A percentile compares a stretch with the other conserved stretches of the same genome.
phyloP scores from a whole-genome alignment of 2,329 filamentous ascomycete genomes.

The Pleomassaria siparia region DNA sequence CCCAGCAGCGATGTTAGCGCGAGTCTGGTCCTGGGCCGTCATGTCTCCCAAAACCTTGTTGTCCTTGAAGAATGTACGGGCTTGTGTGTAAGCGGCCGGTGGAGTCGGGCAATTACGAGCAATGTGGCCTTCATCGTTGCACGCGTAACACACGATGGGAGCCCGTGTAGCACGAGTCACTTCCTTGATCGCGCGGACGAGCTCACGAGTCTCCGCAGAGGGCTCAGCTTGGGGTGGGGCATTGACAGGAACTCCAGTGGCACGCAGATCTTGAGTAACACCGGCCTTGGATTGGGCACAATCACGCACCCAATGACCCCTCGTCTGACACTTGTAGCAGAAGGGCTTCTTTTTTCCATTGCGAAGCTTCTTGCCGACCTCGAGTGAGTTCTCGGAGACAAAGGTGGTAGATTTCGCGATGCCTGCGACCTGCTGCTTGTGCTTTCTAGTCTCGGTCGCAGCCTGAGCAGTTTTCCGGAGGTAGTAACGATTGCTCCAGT shows the following conservation, averaged over 20 bases:
- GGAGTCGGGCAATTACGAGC: conserved; percentile 11
- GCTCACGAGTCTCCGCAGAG: background rate
- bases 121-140: conserved; percentile 11
- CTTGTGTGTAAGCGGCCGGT: background rate
- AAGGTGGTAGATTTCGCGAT: too few relatives aligned
- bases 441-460: background rate
- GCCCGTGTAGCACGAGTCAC: background rate
- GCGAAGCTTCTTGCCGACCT: too few relatives aligned
- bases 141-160: conserved; percentile 12
- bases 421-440: background rate
- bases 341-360: too few relatives aligned
- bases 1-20: background rate
- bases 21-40: background rate
- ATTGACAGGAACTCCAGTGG: background rate
- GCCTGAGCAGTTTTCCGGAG: conserved; percentile 1
- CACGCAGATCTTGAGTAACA: background rate
- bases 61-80: background rate
- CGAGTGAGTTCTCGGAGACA: too few relatives aligned
- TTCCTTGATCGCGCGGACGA: background rate
- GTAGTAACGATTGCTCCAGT: background rate
- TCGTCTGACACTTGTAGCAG: too few relatives aligned
- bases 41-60: background rate
- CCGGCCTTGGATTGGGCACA: too few relatives aligned
- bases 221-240: background rate
- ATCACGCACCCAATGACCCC: too few relatives aligned